phyloP scores from a whole-genome alignment of 768 basidiomycete species.

The Gloeophyllum trabeum region DNA sequence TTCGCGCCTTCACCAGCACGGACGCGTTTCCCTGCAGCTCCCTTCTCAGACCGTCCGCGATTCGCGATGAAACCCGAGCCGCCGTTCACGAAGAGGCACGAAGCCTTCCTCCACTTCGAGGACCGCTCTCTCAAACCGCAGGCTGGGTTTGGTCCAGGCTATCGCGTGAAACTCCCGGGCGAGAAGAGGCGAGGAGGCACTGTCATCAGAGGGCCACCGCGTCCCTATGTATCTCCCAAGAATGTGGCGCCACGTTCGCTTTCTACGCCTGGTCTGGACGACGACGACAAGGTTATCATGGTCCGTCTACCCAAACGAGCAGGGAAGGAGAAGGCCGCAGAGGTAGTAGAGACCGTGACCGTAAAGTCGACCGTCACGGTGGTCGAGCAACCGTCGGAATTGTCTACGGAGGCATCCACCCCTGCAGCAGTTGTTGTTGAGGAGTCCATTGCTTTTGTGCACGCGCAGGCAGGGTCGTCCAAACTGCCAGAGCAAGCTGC shows the following conservation, averaged over 20 bases:
- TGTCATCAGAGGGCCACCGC: slow-evolving; percentile 24
- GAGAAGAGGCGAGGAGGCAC: slow-evolving; percentile 29
- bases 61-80: slow-evolving; percentile 69
- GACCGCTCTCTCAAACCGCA: slow-evolving; percentile 49
- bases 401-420: slow-evolving; percentile 7
- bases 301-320: slow-evolving; percentile 42
- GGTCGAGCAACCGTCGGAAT: slow-evolving; percentile 10
- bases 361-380: slow-evolving; percentile 4
- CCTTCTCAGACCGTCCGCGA: slow-evolving; percentile 38
- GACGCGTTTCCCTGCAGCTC: slow-evolving; percentile 11
- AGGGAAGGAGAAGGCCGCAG: slow-evolving; percentile 23
- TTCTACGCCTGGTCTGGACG: slow-evolving; percentile 22
- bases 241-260: slow-evolving; percentile 8
- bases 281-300: slow-evolving; percentile 32
- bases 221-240: slow-evolving; percentile 5
- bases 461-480: not conserved
- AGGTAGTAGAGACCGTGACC: slow-evolving; percentile 2
- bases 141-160: slow-evolving; percentile 38
- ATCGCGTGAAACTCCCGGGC: slow-evolving; percentile 58
- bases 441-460: not conserved
- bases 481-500: not conserved
- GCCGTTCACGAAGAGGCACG: slow-evolving; percentile 78
- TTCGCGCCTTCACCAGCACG: slow-evolving; percentile 31
- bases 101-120: slow-evolving; percentile 60
- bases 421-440: not conserved